These are phyloP conservation scores for Rhodotorula sp. DNA, from an alignment of 1,284 basidiomycete genomes.

Conservation along the genomic window DNA sequence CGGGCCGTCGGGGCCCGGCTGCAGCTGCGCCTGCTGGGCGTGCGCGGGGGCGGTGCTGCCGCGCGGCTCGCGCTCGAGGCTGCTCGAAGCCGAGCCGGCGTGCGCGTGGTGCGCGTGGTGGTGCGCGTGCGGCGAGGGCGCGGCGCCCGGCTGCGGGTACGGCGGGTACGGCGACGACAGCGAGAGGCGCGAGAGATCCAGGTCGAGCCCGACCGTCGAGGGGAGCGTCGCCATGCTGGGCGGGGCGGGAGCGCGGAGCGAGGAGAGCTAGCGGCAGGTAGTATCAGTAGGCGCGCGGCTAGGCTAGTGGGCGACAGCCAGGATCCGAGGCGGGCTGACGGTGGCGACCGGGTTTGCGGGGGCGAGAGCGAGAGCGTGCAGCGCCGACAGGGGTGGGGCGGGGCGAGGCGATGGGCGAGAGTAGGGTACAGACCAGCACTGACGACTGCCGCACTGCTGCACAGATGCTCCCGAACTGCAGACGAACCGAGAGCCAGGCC, in stretches of 20 bases:
- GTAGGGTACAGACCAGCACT: background rate
- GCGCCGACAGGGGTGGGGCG: background rate
- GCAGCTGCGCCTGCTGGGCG: background rate
- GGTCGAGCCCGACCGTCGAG: slow-evolving; percentile 11
- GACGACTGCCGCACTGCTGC: background rate
- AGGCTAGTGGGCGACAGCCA: no score
- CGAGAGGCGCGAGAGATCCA: slow-evolving; percentile 21
- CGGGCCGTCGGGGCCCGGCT: background rate
- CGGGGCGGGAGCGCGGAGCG: background rate
- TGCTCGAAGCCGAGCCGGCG: background rate
- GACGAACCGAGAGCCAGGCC: no score
- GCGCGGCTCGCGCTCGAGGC: background rate
- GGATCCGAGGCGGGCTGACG: no score
- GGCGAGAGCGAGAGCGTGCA: no score
- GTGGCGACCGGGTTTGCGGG: no score
- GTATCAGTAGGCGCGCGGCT: no score
- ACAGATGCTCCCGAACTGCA: no score
- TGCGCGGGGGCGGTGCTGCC: background rate
- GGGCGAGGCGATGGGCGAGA: background rate
- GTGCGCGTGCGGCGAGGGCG: background rate
- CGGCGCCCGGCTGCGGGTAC: background rate
- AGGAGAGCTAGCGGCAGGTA: background rate
- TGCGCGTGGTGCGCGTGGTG: background rate
- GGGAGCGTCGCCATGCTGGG: slow-evolving; percentile 1
- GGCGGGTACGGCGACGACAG: slow-evolving; percentile 7